These are phyloP conservation scores for Tubosaeta sp. DNA, from an alignment of 768 basidiomycete genomes.

Conservation along the genomic window DNA sequence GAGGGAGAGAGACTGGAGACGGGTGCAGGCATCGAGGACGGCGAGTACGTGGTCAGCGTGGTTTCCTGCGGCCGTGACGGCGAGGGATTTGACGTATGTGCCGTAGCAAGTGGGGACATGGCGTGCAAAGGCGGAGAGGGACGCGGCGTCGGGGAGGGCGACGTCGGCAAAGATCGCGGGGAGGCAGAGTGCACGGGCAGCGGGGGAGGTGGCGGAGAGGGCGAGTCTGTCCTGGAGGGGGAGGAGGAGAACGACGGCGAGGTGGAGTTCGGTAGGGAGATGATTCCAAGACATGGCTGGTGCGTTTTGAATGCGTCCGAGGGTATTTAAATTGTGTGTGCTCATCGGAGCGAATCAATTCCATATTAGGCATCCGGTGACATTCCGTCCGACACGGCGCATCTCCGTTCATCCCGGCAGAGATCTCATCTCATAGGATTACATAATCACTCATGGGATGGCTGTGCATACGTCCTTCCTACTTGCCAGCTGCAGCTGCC, in stretches of 20 bases:
- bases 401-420: constrained; percentile 4
- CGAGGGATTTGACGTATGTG: constrained; percentile 49
- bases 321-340: neutral
- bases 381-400: constrained; percentile 26
- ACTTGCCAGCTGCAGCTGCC: constrained; percentile 52
- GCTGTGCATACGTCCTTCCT: constrained; percentile 27
- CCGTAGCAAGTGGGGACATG: constrained; percentile 54
- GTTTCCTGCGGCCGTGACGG: constrained; percentile 37
- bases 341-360: constrained; percentile 18
- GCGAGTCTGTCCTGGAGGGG: constrained; percentile 40
- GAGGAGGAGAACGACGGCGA: constrained; percentile 51
- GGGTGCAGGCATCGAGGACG: constrained; percentile 46
- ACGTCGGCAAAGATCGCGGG: constrained; percentile 59
- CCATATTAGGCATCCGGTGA: constrained; percentile 11
- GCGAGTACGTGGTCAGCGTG: constrained; percentile 46
- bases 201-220: constrained; percentile 46
- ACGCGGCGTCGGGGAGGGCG: constrained; percentile 42
- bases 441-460: neutral
- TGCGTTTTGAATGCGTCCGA: too few relatives aligned
- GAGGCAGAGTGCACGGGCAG: constrained; percentile 52
- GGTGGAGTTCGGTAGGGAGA: constrained; percentile 66
- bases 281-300: constrained; percentile 41
- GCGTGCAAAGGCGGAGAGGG: constrained; percentile 48
- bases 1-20: constrained; percentile 33
- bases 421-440: neutral